Percentiles rank a stretch among this genome's conserved stretches.
Evolutionary conservation across 495 filamentous ascomycete species (phyloP).

Genomic region (Aspergillus hancockii): DNA sequence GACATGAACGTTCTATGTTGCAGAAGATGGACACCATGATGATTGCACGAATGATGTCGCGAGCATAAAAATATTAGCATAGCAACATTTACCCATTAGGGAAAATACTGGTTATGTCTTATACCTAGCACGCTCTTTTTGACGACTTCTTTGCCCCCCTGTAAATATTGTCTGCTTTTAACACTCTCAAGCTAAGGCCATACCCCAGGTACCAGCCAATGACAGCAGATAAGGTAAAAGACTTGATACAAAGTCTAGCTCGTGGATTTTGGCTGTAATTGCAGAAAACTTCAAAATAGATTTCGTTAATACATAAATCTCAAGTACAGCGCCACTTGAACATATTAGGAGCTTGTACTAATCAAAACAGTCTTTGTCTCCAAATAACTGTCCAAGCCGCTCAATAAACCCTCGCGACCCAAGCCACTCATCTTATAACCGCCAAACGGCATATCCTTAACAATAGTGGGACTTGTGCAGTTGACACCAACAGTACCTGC

Average conservation of each 20-base stretch:
- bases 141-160: too few relatives aligned
- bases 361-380: slow-evolving; percentile 50
- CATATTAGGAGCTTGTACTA: slow-evolving; percentile 17
- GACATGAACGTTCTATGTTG: background rate
- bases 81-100: background rate
- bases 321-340: background rate
- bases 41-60: background rate
- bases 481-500: slow-evolving; percentile 84
- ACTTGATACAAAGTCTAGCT: too few relatives aligned
- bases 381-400: slow-evolving; percentile 50
- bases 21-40: background rate
- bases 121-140: background rate
- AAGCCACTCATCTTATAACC: slow-evolving; percentile 93
- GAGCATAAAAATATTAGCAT: background rate
- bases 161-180: too few relatives aligned
- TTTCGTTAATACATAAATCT: too few relatives aligned
- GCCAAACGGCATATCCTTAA: slow-evolving; percentile 72
- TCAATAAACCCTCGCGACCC: slow-evolving; percentile 60
- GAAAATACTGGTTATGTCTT: background rate
- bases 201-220: too few relatives aligned
- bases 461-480: slow-evolving; percentile 61
- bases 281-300: too few relatives aligned
- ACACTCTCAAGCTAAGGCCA: too few relatives aligned
- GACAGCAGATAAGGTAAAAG: too few relatives aligned
- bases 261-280: too few relatives aligned